These are phyloP conservation scores for Tuber microsphaerosporum DNA, from an alignment of 495 filamentous ascomycete genomes.

Conservation along the genomic window DNA sequence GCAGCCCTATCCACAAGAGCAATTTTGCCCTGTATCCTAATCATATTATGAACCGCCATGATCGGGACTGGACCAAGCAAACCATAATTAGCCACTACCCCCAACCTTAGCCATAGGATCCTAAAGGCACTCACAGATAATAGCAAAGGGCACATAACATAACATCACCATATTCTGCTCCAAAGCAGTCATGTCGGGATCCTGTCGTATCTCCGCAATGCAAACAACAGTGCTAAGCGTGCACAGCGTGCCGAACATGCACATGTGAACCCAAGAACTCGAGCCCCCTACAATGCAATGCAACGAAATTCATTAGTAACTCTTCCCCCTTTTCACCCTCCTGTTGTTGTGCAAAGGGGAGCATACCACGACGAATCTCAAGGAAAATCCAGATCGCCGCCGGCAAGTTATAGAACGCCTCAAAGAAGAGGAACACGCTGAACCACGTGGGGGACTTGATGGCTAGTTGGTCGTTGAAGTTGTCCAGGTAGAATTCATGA, in stretches of 20 bases:
- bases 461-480: conserved; percentile 34
- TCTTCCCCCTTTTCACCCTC: neutral
- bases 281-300: neutral
- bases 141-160: conserved; percentile 30
- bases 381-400: conserved; percentile 32
- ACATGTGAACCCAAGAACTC: conserved; percentile 2
- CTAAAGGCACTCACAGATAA: conserved; percentile 21
- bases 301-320: neutral
- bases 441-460: conserved; percentile 38
- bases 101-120: neutral
- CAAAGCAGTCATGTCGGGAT: conserved; percentile 24
- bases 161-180: conserved; percentile 20
- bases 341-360: too few relatives aligned
- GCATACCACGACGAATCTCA: conserved; percentile 16
- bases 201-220: conserved; percentile 18
- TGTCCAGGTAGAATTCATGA: conserved; percentile 33
- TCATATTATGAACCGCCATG: conserved; percentile 1
- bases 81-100: neutral
- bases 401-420: conserved; percentile 33
- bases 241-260: neutral
- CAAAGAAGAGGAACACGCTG: conserved; percentile 18
- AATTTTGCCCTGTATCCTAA: conserved; percentile 1
- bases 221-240: conserved; percentile 2
- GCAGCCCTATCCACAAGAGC: neutral
- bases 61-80: neutral